These are phyloP conservation scores for Gracilaria caudata DNA, from an alignment of 23 red algal species.

Conservation along the genomic window DNA sequence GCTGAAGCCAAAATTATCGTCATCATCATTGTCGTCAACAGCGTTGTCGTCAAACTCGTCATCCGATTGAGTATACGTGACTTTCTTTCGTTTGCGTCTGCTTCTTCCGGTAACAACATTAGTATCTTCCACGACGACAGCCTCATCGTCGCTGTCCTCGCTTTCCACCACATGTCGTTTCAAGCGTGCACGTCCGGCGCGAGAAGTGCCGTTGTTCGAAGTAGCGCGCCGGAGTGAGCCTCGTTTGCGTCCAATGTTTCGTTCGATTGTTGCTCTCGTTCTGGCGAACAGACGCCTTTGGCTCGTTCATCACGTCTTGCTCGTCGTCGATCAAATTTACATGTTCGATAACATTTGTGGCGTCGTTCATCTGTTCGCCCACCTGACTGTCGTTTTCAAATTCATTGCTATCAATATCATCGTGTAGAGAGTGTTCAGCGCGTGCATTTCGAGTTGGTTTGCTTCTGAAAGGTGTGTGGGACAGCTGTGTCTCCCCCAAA, in stretches of 20 bases:
- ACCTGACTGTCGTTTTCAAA: background rate
- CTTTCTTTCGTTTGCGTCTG: slow-evolving; percentile 12
- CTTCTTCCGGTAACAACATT: background rate
- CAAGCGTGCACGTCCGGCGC: background rate
- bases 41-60: background rate
- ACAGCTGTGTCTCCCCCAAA: background rate
- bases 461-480: background rate
- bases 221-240: background rate
- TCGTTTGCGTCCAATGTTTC: background rate
- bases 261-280: background rate
- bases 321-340: background rate
- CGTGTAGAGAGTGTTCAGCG: background rate
- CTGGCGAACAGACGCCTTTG: background rate
- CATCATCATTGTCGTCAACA: background rate
- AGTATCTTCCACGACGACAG: background rate
- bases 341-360: background rate
- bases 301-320: background rate
- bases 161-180: background rate
- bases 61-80: slow-evolving; percentile 10
- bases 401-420: background rate
- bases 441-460: background rate
- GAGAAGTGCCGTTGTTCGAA: background rate
- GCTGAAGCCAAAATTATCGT: background rate
- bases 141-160: background rate
- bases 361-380: background rate